These are phyloP conservation scores for Simplicillium sp. DNA, from an alignment of 2,329 filamentous ascomycete genomes.

Conservation along the genomic window DNA sequence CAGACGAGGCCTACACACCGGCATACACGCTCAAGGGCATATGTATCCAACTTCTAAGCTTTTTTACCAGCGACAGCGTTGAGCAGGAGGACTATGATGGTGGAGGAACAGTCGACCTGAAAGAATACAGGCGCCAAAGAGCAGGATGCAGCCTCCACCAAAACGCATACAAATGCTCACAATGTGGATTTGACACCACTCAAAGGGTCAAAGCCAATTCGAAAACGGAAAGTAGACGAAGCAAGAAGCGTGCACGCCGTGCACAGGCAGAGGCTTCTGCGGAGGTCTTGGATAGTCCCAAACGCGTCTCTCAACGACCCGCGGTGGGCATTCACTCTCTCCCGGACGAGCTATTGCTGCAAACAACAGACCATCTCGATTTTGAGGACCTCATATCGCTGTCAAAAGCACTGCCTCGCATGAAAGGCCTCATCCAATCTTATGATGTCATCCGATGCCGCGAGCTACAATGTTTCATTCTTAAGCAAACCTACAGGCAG, in stretches of 20 bases:
- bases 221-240: no score
- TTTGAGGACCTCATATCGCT: constrained; percentile 26
- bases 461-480: constrained; percentile 36
- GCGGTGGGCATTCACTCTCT: constrained; percentile 16
- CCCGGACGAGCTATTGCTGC: constrained; percentile 30
- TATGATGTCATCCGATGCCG: constrained; percentile 28
- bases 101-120: constrained; percentile 13
- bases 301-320: no score
- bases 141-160: no score
- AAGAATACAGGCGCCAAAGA: constrained; percentile 8
- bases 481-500: constrained; percentile 28
- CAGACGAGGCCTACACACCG: constrained; percentile 31
- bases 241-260: no score
- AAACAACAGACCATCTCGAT: constrained; percentile 21
- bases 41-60: constrained; percentile 40
- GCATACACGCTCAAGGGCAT: constrained; percentile 41
- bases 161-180: no score
- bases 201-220: no score
- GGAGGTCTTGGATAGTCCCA: no score
- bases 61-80: constrained; percentile 36
- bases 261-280: no score
- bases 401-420: constrained; percentile 23
- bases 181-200: no score
- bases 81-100: constrained; percentile 30
- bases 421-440: constrained; percentile 21